A percentile compares a stretch with the other conserved stretches of the same genome.
Conservation (phyloP, 257 asterid species). For the Eustoma russellianum region DNA sequence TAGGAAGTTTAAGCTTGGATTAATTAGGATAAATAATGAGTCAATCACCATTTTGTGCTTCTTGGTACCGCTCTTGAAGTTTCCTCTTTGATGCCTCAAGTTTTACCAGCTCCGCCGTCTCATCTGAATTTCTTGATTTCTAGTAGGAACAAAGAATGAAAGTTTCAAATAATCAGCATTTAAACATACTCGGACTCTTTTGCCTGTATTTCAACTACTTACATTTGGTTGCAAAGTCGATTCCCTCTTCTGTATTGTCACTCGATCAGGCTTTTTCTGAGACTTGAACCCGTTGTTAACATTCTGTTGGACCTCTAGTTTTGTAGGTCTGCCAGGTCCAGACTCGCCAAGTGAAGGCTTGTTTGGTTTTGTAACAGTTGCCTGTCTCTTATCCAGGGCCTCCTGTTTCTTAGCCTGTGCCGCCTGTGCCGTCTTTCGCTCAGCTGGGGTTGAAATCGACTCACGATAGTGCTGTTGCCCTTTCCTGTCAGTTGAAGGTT, state of each 20-base stretch:
- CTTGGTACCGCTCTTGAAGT: constrained; percentile 89
- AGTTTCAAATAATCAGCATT: neutral
- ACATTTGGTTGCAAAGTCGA: constrained; percentile 44
- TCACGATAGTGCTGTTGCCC: constrained; percentile 34
- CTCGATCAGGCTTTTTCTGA: constrained; percentile 34
- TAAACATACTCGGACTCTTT: too few species aligned
- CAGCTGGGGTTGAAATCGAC: too few species aligned
- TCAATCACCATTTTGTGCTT: constrained; percentile 80
- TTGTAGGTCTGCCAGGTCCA: constrained; percentile 38
- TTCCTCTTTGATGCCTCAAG: constrained; percentile 86
- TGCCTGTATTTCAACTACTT: constrained; percentile 8
- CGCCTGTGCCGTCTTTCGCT: too few species aligned
- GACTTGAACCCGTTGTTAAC: constrained; percentile 23
- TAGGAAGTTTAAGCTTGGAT: too few species aligned
- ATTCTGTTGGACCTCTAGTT: constrained; percentile 34
- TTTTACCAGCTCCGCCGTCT: constrained; percentile 33
- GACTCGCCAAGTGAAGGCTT: constrained; percentile 26
- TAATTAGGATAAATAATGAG: too few species aligned
- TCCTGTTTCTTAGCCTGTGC: constrained; percentile 28
- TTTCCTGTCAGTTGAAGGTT: constrained; percentile 33
- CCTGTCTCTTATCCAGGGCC: constrained; percentile 17
- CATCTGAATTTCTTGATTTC: constrained; percentile 36
- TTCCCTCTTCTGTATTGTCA: constrained; percentile 38
- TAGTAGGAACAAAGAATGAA: neutral
- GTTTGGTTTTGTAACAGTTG: constrained; percentile 31